Evolutionary conservation across 2,329 filamentous ascomycete genomes (phyloP).

Genomic region (Aspergillus jensenii): DNA sequence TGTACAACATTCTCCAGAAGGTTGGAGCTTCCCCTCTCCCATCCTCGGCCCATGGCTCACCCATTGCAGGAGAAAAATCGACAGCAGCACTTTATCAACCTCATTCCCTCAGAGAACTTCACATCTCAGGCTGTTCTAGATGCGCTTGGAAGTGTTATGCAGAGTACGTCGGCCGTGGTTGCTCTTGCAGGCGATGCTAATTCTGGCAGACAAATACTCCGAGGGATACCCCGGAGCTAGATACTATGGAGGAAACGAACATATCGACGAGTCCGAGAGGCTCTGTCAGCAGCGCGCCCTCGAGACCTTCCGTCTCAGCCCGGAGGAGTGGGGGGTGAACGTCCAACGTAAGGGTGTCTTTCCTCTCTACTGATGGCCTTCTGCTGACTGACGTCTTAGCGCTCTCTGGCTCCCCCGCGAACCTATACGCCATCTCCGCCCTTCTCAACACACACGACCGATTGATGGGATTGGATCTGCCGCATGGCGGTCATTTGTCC

Average conservation of each 20-base stretch:
- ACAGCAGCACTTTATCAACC: constrained; percentile 97
- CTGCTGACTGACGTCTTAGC: constrained; percentile 50
- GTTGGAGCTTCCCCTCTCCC: constrained; percentile 48
- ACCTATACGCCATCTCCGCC: constrained; percentile 85
- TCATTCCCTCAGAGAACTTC: constrained; percentile 94
- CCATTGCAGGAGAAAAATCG: constrained; percentile 77
- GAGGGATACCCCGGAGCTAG: constrained; percentile 95
- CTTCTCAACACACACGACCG: constrained; percentile 94
- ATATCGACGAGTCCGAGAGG: constrained; percentile 86
- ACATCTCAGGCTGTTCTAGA: constrained; percentile 91
- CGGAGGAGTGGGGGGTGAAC: constrained; percentile 93
- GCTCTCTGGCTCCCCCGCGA: constrained; percentile 75
- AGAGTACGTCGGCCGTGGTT: constrained; percentile 61
- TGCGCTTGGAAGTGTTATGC: constrained; percentile 90
- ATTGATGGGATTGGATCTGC: constrained; percentile 93
- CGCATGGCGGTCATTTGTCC: constrained; percentile 89
- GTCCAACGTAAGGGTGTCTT: constrained; percentile 67
- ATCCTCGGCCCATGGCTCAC: constrained; percentile 18
- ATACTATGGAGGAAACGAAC: constrained; percentile 96
- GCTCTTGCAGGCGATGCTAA: constrained; percentile 25
- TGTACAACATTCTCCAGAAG: constrained; percentile 89
- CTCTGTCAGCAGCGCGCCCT: constrained; percentile 89
- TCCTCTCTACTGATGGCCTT: background rate
- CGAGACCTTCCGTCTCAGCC: constrained; percentile 78
- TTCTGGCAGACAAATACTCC: constrained; percentile 81